phyloP scores from a whole-genome alignment of 2,329 filamentous ascomycete genomes.

The Fusarium sp. region DNA sequence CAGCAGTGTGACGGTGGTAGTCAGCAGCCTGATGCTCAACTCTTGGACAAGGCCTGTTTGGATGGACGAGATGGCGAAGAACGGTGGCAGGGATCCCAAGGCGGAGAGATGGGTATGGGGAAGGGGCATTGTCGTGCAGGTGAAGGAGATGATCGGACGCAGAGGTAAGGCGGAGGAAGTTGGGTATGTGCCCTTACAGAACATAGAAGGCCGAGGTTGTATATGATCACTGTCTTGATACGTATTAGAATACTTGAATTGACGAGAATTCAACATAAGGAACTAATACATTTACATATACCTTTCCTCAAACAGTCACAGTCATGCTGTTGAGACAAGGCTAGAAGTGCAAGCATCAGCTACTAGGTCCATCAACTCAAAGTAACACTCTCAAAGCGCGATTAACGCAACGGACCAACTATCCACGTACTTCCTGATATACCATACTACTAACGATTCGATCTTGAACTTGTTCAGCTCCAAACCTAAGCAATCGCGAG shows the following conservation, averaged over 20 bases:
- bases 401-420: too few species aligned
- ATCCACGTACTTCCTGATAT: too few species aligned
- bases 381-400: neutral
- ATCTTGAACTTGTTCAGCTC: too few species aligned
- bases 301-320: neutral
- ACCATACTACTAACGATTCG: too few species aligned
- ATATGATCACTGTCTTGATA: neutral
- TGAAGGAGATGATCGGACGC: constrained; percentile 53
- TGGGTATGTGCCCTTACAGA: constrained; percentile 67
- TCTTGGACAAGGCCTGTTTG: constrained; percentile 86
- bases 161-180: constrained; percentile 58
- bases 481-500: too few species aligned
- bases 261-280: too few species aligned
- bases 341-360: neutral
- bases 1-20: constrained; percentile 89
- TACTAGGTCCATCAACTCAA: neutral
- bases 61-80: constrained; percentile 77
- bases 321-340: neutral
- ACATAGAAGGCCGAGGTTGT: neutral
- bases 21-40: constrained; percentile 83
- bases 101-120: constrained; percentile 39
- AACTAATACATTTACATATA: too few species aligned
- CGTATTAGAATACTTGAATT: neutral
- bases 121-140: constrained; percentile 55
- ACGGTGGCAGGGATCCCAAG: neutral